Evolutionary conservation across 192 early-diverging fungal species (phyloP).

Genomic region (Funneliformis geosporum): DNA sequence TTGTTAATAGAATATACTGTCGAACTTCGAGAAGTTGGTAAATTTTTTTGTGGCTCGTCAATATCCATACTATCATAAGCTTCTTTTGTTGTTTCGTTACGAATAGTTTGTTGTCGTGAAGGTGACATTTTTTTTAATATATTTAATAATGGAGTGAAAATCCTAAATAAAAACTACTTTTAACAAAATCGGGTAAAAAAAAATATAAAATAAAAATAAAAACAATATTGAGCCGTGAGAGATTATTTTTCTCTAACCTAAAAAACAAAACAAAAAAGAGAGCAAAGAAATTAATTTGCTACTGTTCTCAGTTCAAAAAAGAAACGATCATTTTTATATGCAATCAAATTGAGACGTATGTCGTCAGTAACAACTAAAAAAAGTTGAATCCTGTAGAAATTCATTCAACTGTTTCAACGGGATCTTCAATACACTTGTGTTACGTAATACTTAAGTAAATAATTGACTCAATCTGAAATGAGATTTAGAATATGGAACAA

Average conservation of each 20-base stretch:
- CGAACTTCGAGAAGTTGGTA: background rate
- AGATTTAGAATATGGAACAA: background rate
- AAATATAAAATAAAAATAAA: too few relatives aligned
- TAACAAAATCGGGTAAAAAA: too few relatives aligned
- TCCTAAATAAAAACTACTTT: background rate
- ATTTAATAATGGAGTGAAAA: too few relatives aligned
- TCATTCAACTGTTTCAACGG: background rate
- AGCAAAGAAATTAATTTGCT: background rate
- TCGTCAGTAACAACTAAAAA: too few relatives aligned
- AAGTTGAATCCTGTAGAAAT: background rate
- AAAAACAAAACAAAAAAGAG: background rate
- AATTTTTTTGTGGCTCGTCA: background rate
- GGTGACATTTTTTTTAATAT: background rate
- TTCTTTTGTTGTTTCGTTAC: background rate
- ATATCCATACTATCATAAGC: background rate
- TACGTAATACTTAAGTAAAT: background rate
- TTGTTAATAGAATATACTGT: background rate
- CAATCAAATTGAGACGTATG: background rate
- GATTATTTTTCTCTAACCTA: background rate
- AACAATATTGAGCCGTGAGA: background rate
- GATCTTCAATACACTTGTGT: background rate
- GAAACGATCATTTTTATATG: background rate
- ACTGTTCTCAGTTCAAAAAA: background rate
- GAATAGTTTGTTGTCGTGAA: background rate
- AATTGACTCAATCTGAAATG: background rate